Conservation (phyloP, 1,284 basidiomycete species). For the Sphaerobolus stellatus region DNA sequence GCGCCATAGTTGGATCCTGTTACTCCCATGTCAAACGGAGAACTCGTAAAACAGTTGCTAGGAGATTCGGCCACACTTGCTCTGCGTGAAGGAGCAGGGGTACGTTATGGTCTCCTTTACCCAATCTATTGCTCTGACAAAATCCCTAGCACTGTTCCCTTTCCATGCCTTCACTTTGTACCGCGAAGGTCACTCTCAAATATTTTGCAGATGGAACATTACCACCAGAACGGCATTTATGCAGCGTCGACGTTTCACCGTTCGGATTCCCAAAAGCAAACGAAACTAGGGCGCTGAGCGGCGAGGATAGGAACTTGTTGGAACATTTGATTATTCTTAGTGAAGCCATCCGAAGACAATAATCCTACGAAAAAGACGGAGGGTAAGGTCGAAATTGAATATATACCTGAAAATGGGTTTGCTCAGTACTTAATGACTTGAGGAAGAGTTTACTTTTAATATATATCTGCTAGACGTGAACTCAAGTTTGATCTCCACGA, state of each 20-base stretch:
- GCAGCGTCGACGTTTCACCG: background rate
- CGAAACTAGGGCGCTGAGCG: background rate
- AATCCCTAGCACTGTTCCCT: conserved; percentile 1
- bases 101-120: conserved; percentile 18
- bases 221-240: conserved; percentile 1
- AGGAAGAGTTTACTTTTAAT: no score
- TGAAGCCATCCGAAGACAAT: no score
- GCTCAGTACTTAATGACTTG: no score
- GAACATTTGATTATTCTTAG: background rate
- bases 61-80: conserved; percentile 25
- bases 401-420: no score
- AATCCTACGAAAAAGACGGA: no score
- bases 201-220: conserved; percentile 8
- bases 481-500: no score
- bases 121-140: background rate
- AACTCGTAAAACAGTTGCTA: conserved; percentile 21
- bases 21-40: conserved; percentile 28
- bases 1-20: conserved; percentile 14
- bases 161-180: conserved; percentile 1
- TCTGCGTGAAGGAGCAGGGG: conserved; percentile 28
- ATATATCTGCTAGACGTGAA: no score
- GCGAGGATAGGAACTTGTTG: background rate
- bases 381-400: no score
- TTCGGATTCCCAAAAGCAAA: background rate
- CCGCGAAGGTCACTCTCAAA: background rate